Evolutionary conservation across 78 protist species (phyloP), one percentile per base, ranked within the genome.

Genomic region (Creolimax fragrantissima): DNA sequence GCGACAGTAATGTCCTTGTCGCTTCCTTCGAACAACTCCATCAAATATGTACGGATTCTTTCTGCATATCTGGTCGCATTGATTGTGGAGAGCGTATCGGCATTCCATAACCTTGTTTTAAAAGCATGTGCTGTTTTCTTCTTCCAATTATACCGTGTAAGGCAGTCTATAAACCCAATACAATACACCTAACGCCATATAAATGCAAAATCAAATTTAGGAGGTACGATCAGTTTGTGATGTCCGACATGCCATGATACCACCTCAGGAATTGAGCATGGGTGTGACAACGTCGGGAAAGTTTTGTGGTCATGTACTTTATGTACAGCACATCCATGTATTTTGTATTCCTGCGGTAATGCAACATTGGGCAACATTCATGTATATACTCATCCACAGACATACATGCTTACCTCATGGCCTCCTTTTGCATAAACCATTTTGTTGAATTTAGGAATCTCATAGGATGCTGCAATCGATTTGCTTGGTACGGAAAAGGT

Each of bases 81-180:
- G 67, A 88, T 88, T 5, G 90, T 88, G 67, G 90, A 88, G 41
- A 88, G 90, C 67, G 90, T 88, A 35, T 88, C 66, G 24, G 47
- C 7, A 36, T 6, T 11, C 90, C 90, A 88, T 5, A 88, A 36
- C 35, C 5, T 32, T 7, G 47, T n/a, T 36, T 88, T 88, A 36
- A 88, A 88, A 74, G 44, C 11, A 36, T 88, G 47, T 2, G 90
- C 90, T 35, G 45, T 32, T 2, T 88, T 88, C 67, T 88, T 88
- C 32, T 45, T 43, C 44, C 11, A 32, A 36, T n/a, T n/a, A 32
- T 88, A 88, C 2, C 37, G 45, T 17, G 90, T 88, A 17, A 88
- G 67, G 67, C 90, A 88, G 66, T 88, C 90, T 35, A 88, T 88
- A 36, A 88, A 88, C 36, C 90, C 90, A 24, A 88, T 11, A n/a